Base-by-base conservation (phyloP, 495 filamentous ascomycete genomes). In the Antarctomyces pellizariae region DNA sequence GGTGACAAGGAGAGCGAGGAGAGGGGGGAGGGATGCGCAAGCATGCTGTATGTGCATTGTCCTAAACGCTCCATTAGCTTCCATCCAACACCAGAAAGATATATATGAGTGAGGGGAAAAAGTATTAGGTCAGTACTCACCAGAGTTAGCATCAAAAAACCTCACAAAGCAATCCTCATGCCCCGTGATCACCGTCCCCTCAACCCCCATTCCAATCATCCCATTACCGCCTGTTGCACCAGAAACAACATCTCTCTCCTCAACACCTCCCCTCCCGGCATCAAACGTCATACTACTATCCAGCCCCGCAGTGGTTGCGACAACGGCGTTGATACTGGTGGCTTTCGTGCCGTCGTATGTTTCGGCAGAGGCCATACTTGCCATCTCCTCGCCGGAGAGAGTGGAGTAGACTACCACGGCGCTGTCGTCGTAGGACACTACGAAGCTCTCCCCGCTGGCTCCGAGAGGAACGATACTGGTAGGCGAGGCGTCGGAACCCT, bases 41-140 rank as follows among this genome's bases (percentile, higher is more conserved):
- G 68, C 86, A 97, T 95, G 36, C 71, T 83, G 48, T 95, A 97
- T 9, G 89, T 92, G 54, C 82, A 92, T 86, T 95, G 89, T 35
- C 86, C 86, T 97, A 38, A 7, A 27, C n/a, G n/a, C n/a, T n/a
- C n/a, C 10, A 11, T 14, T 7, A 32, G 7, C 7, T 16, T 13
- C 3, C 14, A 15, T 18, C 24, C n/a, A 27, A 22, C 6, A 12
- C 7, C 7, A 11, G 16, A n/a, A 16, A 3, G 3, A 29, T 19
- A 12, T 14, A 16, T n/a, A 25, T 28, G 13, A 11, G 22, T 9
- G 20, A 10, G 3, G 29, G 18, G 1, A 26, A 25, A 4, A 17
- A 18, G 1, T 7, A 28, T 30, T 21, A 35, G 25, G 17, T 7
- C 26, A 26, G 11, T 38, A 70, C 79, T 47, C 67, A 95, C 86